Conservation (phyloP, 768 basidiomycete species). For the Mycena vitilis region DNA sequence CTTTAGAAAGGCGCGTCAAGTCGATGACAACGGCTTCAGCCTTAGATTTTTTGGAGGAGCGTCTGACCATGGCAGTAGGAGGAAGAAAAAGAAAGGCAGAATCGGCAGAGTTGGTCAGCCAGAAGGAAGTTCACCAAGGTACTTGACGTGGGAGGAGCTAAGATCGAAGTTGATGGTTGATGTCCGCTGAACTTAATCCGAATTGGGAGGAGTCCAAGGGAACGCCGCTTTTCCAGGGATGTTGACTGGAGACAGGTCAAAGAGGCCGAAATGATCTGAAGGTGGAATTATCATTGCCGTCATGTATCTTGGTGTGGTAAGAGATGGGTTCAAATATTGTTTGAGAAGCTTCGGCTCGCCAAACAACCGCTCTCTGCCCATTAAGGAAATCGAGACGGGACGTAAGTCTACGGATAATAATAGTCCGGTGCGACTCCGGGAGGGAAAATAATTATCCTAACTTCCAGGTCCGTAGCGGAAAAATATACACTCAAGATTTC, state of each 20-base stretch:
- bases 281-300: neutral
- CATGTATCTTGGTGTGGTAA: neutral
- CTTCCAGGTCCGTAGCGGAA: too few relatives aligned
- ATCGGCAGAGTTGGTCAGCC: too few relatives aligned
- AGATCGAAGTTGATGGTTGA: conserved; percentile 15
- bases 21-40: conserved; percentile 7
- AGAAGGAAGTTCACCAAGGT: neutral
- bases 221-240: neutral
- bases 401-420: neutral
- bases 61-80: conserved; percentile 15
- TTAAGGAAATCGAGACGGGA: neutral
- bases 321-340: neutral
- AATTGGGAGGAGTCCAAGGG: neutral
- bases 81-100: neutral
- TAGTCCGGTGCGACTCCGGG: neutral
- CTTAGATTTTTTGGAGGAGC: conserved; percentile 16
- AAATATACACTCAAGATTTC: too few relatives aligned
- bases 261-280: too few relatives aligned
- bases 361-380: conserved; percentile 20
- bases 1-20: conserved; percentile 23
- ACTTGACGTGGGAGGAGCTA: conserved; percentile 20
- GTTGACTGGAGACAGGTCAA: too few relatives aligned
- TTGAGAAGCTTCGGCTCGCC: neutral
- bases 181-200: neutral
- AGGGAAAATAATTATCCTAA: neutral